Evolutionary conservation across 225 moss, liverwort and hornwort genomes (phyloP), one percentile per base, ranked within the genome.

Genomic region (Marchantia paleacea): DNA sequence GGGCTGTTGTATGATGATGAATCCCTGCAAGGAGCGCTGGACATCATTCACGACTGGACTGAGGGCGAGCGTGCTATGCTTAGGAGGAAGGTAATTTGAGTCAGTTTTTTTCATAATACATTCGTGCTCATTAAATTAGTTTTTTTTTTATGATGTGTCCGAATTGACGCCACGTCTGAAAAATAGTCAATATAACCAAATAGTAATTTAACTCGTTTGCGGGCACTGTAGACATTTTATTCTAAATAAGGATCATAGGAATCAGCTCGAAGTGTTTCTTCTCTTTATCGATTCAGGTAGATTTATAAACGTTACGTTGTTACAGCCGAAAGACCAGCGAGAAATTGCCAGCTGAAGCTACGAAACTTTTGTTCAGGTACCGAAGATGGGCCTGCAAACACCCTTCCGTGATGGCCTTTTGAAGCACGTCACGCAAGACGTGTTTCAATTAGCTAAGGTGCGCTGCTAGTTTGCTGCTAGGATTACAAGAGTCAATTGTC

Each of bases 1-100:
- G 97, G 97, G 53, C 81, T 99, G 79, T 82, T 99, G 70, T 99
- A 99, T 76, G 97, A 99, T 54, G 91, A 99, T 50, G 88, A 93
- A 82, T 95, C 97, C 4, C 84, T 99, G 80, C 90, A 93, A 90
- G 95, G 92, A 69, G 90, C 93, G 73, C 58, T 93, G 80, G 93
- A 93, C 81, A 93, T 99, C 77, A 93, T 92, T 83, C 85, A 80
- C 70, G 95, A 94, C 69, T 99, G 97, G 95, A 99, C 97, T 80
- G 91, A 93, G 51, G 86, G 55, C 67, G 97, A 99, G 87, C 97
- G 95, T 73, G 93, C 93, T 28, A 99, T 95, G 95, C 93, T 99
- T 28, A 92, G 97, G 69, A 77, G 39, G n/a, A 89, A 95, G 95
- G 96, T 96, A 25, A 39, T 58, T 5, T 14, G 48, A 66, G n/a